These are phyloP conservation scores for Mycena venus DNA, from an alignment of 768 basidiomycete species.

Conservation along the genomic window DNA sequence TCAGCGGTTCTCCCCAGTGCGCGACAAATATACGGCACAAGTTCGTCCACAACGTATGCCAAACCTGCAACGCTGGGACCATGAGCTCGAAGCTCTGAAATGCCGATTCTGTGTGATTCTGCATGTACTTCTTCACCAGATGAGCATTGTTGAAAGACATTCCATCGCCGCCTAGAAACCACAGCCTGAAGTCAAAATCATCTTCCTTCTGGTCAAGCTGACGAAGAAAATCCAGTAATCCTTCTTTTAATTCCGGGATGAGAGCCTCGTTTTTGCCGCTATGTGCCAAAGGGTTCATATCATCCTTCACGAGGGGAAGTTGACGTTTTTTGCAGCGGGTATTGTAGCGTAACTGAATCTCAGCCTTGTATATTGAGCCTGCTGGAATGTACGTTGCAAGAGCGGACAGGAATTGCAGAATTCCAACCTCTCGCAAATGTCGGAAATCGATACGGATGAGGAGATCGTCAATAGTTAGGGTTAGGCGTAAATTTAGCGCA, in stretches of 20 bases:
- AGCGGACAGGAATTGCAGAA: background rate
- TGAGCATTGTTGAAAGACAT: conserved; percentile 49
- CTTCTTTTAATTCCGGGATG: background rate
- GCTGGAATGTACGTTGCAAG: background rate
- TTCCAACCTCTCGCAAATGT: background rate
- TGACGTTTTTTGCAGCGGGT: background rate
- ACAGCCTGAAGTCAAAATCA: conserved; percentile 35
- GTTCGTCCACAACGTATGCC: conserved; percentile 52
- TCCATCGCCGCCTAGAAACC: conserved; percentile 51
- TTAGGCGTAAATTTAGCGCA: background rate
- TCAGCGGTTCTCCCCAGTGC: conserved; percentile 37
- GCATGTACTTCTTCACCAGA: background rate
- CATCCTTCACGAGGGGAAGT: background rate
- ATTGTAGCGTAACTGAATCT: background rate
- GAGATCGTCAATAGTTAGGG: background rate
- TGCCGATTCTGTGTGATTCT: conserved; percentile 13
- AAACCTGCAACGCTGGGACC: conserved; percentile 43
- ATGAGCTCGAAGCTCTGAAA: conserved; percentile 39
- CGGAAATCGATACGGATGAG: background rate
- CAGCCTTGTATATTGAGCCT: background rate
- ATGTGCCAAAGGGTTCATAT: background rate
- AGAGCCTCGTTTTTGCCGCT: conserved; percentile 3
- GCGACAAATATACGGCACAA: conserved; percentile 36
- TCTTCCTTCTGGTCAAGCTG: conserved; percentile 40
- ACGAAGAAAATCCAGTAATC: background rate